Evolutionary conservation across 495 filamentous ascomycete genomes (phyloP).

Genomic region (Neurospora sp.): DNA sequence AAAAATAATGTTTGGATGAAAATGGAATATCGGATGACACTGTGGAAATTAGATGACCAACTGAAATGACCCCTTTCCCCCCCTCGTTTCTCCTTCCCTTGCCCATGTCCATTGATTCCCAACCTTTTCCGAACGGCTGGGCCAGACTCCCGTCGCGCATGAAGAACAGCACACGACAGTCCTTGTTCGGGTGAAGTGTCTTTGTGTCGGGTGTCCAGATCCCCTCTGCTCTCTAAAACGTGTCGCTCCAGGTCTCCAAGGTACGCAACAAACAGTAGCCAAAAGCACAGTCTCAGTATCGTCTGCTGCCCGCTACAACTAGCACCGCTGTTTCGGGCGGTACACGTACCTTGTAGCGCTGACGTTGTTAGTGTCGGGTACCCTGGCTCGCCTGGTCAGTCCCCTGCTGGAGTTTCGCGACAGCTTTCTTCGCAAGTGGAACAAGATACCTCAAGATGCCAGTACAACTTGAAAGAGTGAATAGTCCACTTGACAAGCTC

Average conservation of each 20-base stretch:
- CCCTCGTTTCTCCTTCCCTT: neutral
- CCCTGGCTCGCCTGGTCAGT: neutral
- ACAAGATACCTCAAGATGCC: neutral
- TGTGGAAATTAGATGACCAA: neutral
- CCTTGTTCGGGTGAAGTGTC: neutral
- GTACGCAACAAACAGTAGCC: no score
- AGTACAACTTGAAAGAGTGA: no score
- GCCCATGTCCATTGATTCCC: neutral
- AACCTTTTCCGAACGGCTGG: neutral
- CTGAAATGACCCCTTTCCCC: neutral
- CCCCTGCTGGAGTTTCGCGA: neutral
- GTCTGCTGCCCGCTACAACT: neutral
- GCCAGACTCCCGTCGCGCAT: neutral
- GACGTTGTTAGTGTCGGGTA: neutral
- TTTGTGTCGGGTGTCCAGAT: neutral
- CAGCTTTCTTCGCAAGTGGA: neutral
- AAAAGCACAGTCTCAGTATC: no score
- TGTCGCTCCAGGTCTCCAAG: neutral
- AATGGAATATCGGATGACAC: neutral
- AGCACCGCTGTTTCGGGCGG: neutral
- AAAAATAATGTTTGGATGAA: neutral
- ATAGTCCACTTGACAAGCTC: no score
- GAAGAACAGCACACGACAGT: neutral
- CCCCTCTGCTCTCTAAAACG: neutral
- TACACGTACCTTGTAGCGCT: neutral